Percentiles rank a stretch among this genome's conserved stretches.
Evolutionary conservation across 305 asterid genomes (phyloP).

Genomic region (Plantago coronopus): DNA sequence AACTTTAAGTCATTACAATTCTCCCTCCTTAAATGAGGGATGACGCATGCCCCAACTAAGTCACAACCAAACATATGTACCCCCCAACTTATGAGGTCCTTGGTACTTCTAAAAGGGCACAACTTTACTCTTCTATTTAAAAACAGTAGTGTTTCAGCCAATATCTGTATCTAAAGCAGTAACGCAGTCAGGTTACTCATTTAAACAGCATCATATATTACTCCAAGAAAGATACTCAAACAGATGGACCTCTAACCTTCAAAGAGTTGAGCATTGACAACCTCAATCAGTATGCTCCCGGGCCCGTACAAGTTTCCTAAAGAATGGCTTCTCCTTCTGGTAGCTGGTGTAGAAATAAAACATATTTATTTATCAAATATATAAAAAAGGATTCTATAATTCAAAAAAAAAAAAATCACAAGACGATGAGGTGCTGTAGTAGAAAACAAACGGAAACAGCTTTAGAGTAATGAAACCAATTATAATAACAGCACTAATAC

Average conservation of each 20-base stretch:
- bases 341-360: constrained; percentile 39
- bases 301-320: constrained; percentile 61
- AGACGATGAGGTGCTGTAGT: not conserved
- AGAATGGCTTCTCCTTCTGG: constrained; percentile 60
- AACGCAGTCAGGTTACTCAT: too few relatives aligned
- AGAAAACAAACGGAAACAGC: not conserved
- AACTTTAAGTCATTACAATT: too few relatives aligned
- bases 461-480: not conserved
- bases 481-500: constrained; percentile 21
- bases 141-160: too few relatives aligned
- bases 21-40: too few relatives aligned
- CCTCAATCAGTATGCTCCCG: constrained; percentile 76
- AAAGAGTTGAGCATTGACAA: constrained; percentile 5
- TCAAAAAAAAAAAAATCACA: not conserved
- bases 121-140: too few relatives aligned
- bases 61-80: too few relatives aligned
- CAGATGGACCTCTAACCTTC: constrained; percentile 26
- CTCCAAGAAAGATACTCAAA: not conserved
- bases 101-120: too few relatives aligned
- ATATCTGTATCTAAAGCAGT: too few relatives aligned
- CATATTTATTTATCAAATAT: not conserved
- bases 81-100: too few relatives aligned
- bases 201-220: too few relatives aligned
- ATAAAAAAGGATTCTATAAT: too few relatives aligned
- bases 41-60: too few relatives aligned